A percentile compares a stretch with the other conserved stretches of the same genome.
These are phyloP conservation scores for Pilasporangium apinafurcum DNA, from an alignment of 352 stramenopile genomes.

Conservation along the genomic window DNA sequence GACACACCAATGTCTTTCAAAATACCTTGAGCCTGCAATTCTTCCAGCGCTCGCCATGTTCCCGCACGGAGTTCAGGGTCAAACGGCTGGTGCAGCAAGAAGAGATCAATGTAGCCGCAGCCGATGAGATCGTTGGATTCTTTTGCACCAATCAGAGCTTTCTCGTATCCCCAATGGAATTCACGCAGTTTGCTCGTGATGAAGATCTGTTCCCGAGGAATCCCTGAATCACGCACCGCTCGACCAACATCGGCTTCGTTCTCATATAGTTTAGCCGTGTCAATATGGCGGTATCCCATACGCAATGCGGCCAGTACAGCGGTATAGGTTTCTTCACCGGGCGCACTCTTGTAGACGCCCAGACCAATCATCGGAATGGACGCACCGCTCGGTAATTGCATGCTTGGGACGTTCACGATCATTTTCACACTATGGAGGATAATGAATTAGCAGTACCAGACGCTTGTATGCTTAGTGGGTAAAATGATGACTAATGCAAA, in stretches of 20 bases:
- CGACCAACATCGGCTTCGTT: slow-evolving; percentile 77
- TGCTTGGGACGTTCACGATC: slow-evolving; percentile 5
- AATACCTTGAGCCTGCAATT: slow-evolving; percentile 17
- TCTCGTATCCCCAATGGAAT: slow-evolving; percentile 64
- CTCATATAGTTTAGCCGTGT: slow-evolving; percentile 79
- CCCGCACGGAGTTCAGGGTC: slow-evolving; percentile 11
- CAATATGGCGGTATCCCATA: slow-evolving; percentile 77
- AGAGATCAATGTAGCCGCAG: slow-evolving; percentile 73
- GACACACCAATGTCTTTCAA: slow-evolving; percentile 41
- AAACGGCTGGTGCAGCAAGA: slow-evolving; percentile 64
- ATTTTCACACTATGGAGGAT: slow-evolving; percentile 1
- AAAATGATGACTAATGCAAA: no score
- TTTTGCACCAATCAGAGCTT: slow-evolving; percentile 33
- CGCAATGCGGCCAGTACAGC: slow-evolving; percentile 34
- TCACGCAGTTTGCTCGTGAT: slow-evolving; percentile 72
- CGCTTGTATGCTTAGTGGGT: neutral
- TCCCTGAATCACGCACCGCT: slow-evolving; percentile 46
- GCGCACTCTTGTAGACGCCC: slow-evolving; percentile 33
- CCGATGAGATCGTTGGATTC: slow-evolving; percentile 52
- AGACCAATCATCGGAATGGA: slow-evolving; percentile 33
- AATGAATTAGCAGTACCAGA: neutral
- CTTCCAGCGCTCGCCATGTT: slow-evolving; percentile 6
- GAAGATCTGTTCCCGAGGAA: slow-evolving; percentile 63
- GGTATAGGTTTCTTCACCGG: slow-evolving; percentile 21
- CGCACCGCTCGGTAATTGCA: slow-evolving; percentile 23